Evolutionary conservation across 2,329 filamentous ascomycete species (phyloP), one percentile per base, ranked within the genome.

Genomic region (Samsoniella hepiali): DNA sequence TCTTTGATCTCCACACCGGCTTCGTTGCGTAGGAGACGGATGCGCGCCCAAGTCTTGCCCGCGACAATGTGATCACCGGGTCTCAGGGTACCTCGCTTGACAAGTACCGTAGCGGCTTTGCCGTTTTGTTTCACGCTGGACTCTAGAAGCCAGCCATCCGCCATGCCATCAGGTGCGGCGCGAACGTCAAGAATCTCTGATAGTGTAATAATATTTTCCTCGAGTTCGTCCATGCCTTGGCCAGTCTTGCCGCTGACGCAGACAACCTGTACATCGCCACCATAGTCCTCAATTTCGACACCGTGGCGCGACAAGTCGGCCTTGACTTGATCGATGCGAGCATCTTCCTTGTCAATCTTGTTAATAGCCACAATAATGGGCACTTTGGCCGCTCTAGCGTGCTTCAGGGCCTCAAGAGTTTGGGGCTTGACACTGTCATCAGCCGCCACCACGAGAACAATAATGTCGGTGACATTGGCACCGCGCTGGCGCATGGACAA

Each of bases 401-500:
- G 95, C 75, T 96, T 97, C 73, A 99, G 88, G 6, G 95, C 95
- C 79, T 99, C 95, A 2, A 98, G 81, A 0, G 96, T 99, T 73
- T 99, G 95, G 3, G 95, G 95, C 81, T 95, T 99, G 69, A 99
- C 94, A 72, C 93, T 95, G 73, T 99, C 96, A 73, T 99, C 95
- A 9, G 94, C 94, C 7, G 95, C 95, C 29, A 99, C 94, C 0
- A 99, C 95, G 27, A 99, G 79, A 49, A 99, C 89, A 15, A 99
- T 92, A 68, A 99, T 97, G 73, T 99, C 95, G 0, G 96, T 99
- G 56, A 98, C 93, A 66, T 94, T 92, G 38, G 95, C 96, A 67
- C 95, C 96, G 69, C 95, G 89, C 73, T 97, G 91, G 38, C 95
- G 89, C 95, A 99, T 99, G 45, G 89, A 91, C 68, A 98, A 79